Conservation (phyloP, 2,329 filamentous ascomycete genomes). For the Gnomoniopsis smithogilvyi region DNA sequence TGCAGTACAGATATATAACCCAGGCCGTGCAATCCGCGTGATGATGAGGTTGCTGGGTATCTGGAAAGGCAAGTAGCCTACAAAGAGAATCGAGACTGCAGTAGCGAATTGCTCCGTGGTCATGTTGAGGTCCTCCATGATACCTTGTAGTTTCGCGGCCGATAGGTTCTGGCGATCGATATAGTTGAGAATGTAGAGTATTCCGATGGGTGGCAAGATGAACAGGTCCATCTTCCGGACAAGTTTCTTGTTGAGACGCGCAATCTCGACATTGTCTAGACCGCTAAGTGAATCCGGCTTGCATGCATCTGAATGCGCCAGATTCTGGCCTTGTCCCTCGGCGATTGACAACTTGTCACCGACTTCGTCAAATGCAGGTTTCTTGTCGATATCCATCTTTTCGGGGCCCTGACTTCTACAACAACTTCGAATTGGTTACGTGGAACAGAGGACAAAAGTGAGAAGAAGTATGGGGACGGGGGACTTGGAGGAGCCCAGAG, state of each 20-base stretch:
- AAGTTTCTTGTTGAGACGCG: constrained; percentile 15
- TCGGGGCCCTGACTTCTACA: not conserved
- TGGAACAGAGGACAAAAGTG: not conserved
- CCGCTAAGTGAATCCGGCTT: constrained; percentile 13
- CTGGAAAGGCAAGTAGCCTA: constrained; percentile 42
- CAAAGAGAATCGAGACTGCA: constrained; percentile 41
- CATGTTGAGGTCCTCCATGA: constrained; percentile 36
- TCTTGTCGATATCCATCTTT: constrained; percentile 14
- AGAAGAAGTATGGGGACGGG: not conserved
- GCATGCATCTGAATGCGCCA: not conserved
- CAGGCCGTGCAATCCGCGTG: constrained; percentile 21
- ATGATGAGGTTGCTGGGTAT: constrained; percentile 28
- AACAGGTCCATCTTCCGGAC: constrained; percentile 18
- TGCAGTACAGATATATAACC: constrained; percentile 27
- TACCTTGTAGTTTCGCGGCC: constrained; percentile 36
- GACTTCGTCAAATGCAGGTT: not conserved
- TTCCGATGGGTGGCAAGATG: constrained; percentile 25
- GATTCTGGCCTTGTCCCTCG: constrained; percentile 14
- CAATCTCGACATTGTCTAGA: constrained; percentile 7
- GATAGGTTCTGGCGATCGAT: constrained; percentile 36
- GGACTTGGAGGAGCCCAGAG: not conserved
- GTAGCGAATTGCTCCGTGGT: constrained; percentile 34
- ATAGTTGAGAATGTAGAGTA: constrained; percentile 39
- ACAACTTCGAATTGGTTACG: not conserved
- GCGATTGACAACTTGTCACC: constrained; percentile 13